Evolutionary conservation across 768 basidiomycete genomes (phyloP).

Genomic region (Chalciporus pseudorubinellus): DNA sequence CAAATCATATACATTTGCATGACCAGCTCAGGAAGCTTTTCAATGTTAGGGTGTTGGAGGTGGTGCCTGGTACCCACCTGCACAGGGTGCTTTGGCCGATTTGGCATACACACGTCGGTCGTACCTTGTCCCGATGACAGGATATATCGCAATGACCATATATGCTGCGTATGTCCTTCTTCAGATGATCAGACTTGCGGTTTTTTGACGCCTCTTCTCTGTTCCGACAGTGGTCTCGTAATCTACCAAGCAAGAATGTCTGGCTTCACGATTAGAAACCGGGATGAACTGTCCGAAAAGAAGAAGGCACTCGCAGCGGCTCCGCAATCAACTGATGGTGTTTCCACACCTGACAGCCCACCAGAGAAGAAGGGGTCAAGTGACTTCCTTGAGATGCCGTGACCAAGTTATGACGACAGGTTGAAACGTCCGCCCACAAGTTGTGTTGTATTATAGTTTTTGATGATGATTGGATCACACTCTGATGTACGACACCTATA

Average conservation of each 20-base stretch:
- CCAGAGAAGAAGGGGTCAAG: slow-evolving; percentile 12
- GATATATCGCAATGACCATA: slow-evolving; percentile 55
- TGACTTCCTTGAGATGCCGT: slow-evolving; percentile 15
- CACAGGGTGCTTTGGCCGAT: slow-evolving; percentile 57
- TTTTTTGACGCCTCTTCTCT: background rate
- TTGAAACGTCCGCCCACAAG: background rate
- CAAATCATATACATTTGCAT: background rate
- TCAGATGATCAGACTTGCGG: background rate
- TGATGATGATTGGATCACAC: slow-evolving; percentile 1
- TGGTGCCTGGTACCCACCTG: slow-evolving; percentile 68
- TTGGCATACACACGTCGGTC: slow-evolving; percentile 47
- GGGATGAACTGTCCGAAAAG: slow-evolving; percentile 39
- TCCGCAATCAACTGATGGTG: background rate
- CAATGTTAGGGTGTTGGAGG: slow-evolving; percentile 52
- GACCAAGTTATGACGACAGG: slow-evolving; percentile 7
- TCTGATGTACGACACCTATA: slow-evolving; percentile 2
- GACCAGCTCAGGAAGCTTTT: background rate
- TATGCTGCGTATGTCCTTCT: slow-evolving; percentile 50
- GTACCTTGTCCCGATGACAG: slow-evolving; percentile 59
- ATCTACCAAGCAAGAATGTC: slow-evolving; percentile 46
- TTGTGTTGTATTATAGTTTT: background rate
- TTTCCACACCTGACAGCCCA: background rate
- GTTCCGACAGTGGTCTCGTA: slow-evolving; percentile 46
- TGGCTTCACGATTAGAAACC: slow-evolving; percentile 50
- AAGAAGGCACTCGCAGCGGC: background rate